phyloP scores from a whole-genome alignment of 2,329 filamentous ascomycete genomes.

The Magnaporthiopsis rhizophila region DNA sequence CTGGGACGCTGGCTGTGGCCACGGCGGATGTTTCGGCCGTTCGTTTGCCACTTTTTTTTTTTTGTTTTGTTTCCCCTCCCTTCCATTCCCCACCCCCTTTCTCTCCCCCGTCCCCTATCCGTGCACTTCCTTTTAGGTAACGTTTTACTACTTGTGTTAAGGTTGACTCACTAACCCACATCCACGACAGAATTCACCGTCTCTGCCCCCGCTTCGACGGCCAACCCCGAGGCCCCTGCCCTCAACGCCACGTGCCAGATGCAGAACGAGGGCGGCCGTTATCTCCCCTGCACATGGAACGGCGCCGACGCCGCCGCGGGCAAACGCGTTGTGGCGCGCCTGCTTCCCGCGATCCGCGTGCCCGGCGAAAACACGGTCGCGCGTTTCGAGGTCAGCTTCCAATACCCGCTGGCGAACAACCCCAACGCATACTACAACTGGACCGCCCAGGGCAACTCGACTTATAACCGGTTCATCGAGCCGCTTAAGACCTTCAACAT shows the following conservation, averaged over 20 bases:
- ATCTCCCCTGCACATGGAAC: not conserved
- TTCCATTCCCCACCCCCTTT: too few species aligned
- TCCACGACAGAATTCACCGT: not conserved
- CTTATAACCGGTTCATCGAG: not conserved
- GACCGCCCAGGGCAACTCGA: not conserved
- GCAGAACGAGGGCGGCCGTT: not conserved
- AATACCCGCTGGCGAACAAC: not conserved
- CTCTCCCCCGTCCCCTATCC: too few species aligned
- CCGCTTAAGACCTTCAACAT: not conserved
- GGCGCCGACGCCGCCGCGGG: not conserved
- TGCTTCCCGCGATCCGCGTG: not conserved
- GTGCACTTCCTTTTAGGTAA: too few species aligned
- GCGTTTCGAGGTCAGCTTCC: not conserved
- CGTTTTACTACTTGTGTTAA: too few species aligned
- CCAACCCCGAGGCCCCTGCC: not conserved
- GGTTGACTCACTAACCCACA: too few species aligned
- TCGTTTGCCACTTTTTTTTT: not conserved
- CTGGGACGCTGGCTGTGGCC: constrained; percentile 10
- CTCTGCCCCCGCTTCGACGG: not conserved
- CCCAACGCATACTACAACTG: constrained; percentile 4
- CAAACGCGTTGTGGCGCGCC: not conserved
- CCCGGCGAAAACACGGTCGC: not conserved
- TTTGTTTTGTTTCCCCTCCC: too few species aligned
- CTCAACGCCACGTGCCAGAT: not conserved
- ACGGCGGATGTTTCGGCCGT: constrained; percentile 9